Evolutionary conservation across 805 yeast species (phyloP).

Genomic region (Sugiyamaella valdiviana): DNA sequence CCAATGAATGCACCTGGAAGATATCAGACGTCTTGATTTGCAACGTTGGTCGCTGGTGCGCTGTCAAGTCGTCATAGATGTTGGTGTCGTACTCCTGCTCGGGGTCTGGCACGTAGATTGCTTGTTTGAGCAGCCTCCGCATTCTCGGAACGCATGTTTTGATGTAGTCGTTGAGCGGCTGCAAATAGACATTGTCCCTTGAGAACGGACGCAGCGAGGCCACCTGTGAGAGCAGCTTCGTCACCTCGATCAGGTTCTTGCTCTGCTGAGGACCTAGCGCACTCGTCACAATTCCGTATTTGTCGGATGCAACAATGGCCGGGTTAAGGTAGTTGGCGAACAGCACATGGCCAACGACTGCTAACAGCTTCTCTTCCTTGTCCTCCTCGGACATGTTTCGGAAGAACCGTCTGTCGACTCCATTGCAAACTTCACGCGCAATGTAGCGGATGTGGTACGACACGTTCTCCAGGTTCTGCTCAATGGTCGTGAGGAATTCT

Average conservation of each 20-base stretch:
- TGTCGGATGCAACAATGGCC: slow-evolving; percentile 35
- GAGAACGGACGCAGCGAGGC: slow-evolving; percentile 65
- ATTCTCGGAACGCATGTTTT: slow-evolving; percentile 44
- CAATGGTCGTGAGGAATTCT: slow-evolving; percentile 50
- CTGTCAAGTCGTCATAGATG: slow-evolving; percentile 62
- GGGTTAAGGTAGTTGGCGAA: slow-evolving; percentile 32
- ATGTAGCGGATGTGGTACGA: slow-evolving; percentile 55
- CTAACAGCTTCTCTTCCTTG: slow-evolving; percentile 48
- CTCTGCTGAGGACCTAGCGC: slow-evolving; percentile 34
- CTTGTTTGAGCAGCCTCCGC: slow-evolving; percentile 38
- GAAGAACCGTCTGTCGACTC: slow-evolving; percentile 7
- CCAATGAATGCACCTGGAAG: slow-evolving; percentile 35
- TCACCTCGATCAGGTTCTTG: slow-evolving; percentile 51
- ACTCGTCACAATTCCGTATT: slow-evolving; percentile 44
- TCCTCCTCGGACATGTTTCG: slow-evolving; percentile 23
- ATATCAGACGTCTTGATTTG: slow-evolving; percentile 34
- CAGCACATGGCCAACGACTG: slow-evolving; percentile 58
- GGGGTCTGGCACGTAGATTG: slow-evolving; percentile 50
- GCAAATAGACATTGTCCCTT: slow-evolving; percentile 55
- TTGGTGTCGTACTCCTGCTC: slow-evolving; percentile 56
- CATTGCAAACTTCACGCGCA: slow-evolving; percentile 39
- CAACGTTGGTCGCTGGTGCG: slow-evolving; percentile 39
- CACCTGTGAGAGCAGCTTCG: slow-evolving; percentile 57
- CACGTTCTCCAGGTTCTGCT: slow-evolving; percentile 37
- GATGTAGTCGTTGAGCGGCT: slow-evolving; percentile 73